Conservation (phyloP, 2,329 filamentous ascomycete species). For the Fusarium metavorans region DNA sequence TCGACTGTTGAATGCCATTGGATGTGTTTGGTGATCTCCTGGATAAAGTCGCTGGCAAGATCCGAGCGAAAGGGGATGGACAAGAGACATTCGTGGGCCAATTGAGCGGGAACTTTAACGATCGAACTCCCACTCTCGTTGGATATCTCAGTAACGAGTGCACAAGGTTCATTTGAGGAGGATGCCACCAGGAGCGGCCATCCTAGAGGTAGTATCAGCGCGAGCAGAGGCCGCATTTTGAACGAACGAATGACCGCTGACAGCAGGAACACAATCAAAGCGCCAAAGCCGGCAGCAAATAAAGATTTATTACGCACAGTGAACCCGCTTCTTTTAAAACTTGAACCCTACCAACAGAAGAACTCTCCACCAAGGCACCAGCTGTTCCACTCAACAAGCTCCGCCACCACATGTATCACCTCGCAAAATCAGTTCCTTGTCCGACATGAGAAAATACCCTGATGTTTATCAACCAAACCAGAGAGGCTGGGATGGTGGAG, state of each 20-base stretch:
- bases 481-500: background rate
- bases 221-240: background rate
- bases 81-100: conserved; percentile 2
- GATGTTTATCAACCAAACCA: background rate
- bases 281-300: background rate
- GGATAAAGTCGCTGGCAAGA: background rate
- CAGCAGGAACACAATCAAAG: background rate
- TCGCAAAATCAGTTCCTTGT: background rate
- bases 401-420: background rate
- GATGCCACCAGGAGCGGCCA: background rate
- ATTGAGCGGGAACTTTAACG: background rate
- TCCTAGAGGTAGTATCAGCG: background rate
- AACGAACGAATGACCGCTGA: background rate
- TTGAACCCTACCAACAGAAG: background rate
- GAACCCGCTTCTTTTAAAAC: background rate
- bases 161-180: background rate
- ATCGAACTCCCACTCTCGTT: background rate
- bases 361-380: background rate
- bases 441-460: background rate
- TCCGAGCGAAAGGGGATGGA: conserved; percentile 5
- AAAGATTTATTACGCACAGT: background rate
- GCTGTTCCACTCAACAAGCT: background rate
- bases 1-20: conserved; percentile 30
- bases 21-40: conserved; percentile 1
- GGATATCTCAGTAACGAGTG: background rate